Base-by-base conservation (phyloP, 2,329 filamentous ascomycete genomes). In the Colletotrichum tanaceti region DNA sequence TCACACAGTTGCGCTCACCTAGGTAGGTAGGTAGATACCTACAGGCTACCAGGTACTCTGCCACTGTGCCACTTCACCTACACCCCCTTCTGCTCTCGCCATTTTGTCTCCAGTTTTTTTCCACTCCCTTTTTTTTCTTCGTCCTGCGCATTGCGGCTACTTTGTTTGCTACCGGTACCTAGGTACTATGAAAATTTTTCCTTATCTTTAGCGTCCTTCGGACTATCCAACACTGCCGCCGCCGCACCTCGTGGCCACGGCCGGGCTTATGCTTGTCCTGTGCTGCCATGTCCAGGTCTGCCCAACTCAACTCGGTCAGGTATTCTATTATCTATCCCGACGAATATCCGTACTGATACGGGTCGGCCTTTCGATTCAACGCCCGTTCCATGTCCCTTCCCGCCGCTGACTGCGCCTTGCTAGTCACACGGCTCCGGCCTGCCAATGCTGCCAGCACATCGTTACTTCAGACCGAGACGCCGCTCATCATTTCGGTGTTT, bases 131-230 rank as follows among this genome's bases (percentile, higher is more conserved):
- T 16, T 57, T 44, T 20, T 28, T 13, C 18, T 3, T 14, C 9
- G 24, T 39, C 38, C 35, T 57, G 41, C 55, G 63, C 63, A 58
- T 50, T 66, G 58, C 47, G 24, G 46, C 50, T 57, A 24, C 46
- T 24, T 47, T 20, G 49, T 62, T n/a, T n/a, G n/a, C n/a, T n/a
- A n/a, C n/a, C n/a, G n/a, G n/a, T n/a, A n/a, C n/a, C n/a, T n/a
- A n/a, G n/a, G n/a, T 65, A 49, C 49, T 53, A 62, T 41, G 63
- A 68, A 71, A 71, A 71, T 0, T 71, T 71, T 71, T 68, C 64
- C 68, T 71, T 68, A 71, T 71, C 70, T 71, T 58, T 70, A 44
- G 63, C 46, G 53, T 14, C 47, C 58, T 58, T 62, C 41, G 35
- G 57, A 4, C 43, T 49, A n/a, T 54, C 32, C 49, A 54, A 47